Conservation (phyloP, 2,329 filamentous ascomycete species). For the Fusarium sulawesiense region DNA sequence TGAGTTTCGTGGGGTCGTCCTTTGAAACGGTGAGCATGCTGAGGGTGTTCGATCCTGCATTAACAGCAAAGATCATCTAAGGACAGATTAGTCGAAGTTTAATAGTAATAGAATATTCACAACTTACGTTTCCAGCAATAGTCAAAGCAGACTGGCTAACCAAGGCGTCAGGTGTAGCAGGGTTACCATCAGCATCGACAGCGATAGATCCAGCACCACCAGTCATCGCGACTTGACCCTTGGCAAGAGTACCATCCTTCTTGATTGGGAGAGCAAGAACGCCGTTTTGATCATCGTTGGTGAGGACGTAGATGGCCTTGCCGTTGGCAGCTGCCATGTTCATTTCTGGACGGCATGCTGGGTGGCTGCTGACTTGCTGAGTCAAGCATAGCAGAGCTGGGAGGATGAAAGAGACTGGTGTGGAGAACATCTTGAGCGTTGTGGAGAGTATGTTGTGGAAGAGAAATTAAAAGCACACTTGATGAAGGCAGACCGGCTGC, state of each 20-base stretch:
- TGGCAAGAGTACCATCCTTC: conserved; percentile 58
- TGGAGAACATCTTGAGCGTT: not conserved
- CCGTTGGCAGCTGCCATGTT: not conserved
- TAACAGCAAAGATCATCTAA: conserved; percentile 65
- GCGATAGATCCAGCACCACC: conserved; percentile 59
- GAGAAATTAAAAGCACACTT: not conserved
- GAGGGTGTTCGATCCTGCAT: conserved; percentile 64
- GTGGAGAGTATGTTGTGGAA: not conserved
- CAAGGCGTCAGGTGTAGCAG: conserved; percentile 62
- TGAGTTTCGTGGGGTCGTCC: conserved; percentile 57
- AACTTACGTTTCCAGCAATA: conserved; percentile 60
- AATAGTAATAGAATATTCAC: fast-evolving
- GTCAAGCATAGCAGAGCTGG: not conserved
- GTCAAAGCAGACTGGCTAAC: conserved; percentile 63
- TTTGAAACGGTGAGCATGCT: conserved; percentile 60
- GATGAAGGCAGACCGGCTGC: conserved; percentile 8
- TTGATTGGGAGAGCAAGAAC: conserved; percentile 63
- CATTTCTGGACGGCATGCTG: conserved; percentile 6
- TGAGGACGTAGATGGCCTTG: conserved; percentile 67
- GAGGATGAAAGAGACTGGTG: not conserved
- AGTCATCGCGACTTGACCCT: conserved; percentile 57
- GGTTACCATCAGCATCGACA: conserved; percentile 53
- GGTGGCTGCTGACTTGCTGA: conserved; percentile 6
- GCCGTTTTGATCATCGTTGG: conserved; percentile 62
- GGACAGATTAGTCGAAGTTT: not conserved